Percentiles rank a stretch among this genome's conserved stretches.
These are phyloP conservation scores for Peronospora destructor DNA, from an alignment of 352 stramenopile species.

Conservation along the genomic window DNA sequence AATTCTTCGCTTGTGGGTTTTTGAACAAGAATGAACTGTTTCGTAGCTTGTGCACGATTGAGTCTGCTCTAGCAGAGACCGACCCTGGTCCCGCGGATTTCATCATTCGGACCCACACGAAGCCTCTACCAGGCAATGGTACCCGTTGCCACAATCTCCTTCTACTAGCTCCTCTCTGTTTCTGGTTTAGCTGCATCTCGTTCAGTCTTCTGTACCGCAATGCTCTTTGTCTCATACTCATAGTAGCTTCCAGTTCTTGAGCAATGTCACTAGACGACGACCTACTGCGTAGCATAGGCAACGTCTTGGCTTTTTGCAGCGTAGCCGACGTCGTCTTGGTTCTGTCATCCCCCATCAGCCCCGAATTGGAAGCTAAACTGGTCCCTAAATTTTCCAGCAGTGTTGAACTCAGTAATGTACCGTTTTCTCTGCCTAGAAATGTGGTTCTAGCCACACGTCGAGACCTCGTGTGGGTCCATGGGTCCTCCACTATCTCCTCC, in stretches of 20 bases:
- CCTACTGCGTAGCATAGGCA: conserved; percentile 22
- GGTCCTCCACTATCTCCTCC: conserved; percentile 31
- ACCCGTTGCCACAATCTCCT: conserved; percentile 58
- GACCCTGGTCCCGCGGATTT: conserved; percentile 13
- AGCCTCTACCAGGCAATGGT: conserved; percentile 43
- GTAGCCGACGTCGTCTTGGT: conserved; percentile 9
- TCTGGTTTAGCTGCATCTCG: conserved; percentile 61
- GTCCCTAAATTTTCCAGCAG: conserved; percentile 22
- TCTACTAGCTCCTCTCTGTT: conserved; percentile 47
- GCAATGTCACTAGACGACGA: conserved; percentile 17
- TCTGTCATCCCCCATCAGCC: conserved; percentile 1
- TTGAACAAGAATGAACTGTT: conserved; percentile 56
- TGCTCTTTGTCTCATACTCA: conserved; percentile 43
- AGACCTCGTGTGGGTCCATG: conserved; percentile 6
- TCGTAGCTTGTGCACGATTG: conserved; percentile 44
- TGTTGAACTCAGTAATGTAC: conserved; percentile 27
- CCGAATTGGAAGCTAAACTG: conserved; percentile 9
- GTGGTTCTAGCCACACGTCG: conserved; percentile 24
- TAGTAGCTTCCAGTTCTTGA: conserved; percentile 29
- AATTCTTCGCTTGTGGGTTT: conserved; percentile 36
- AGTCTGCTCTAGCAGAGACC: conserved; percentile 31
- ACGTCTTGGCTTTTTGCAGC: conserved; percentile 28
- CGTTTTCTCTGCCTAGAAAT: conserved; percentile 25
- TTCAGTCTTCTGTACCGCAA: conserved; percentile 57
- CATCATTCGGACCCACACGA: conserved; percentile 59